Evolutionary conservation across 1,284 basidiomycete species (phyloP), one percentile per base, ranked within the genome.

Genomic region (Ganoderma multipileum): DNA sequence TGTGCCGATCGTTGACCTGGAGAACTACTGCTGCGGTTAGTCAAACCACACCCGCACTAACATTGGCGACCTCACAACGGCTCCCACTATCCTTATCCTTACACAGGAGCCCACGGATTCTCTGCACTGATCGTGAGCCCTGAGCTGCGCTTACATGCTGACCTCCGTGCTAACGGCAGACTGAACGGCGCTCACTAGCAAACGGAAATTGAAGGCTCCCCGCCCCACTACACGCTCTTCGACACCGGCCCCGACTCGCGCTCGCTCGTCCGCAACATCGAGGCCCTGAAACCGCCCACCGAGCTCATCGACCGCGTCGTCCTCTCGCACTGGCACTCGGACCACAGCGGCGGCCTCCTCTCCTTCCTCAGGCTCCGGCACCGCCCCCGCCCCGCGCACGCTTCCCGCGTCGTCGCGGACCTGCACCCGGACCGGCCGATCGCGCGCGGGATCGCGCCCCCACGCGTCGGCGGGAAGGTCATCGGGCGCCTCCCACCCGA

Each of bases 291-390:
- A 26, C 77, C 88, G 1, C 85, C 85, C 4, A 78, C 88, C 7
- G 80, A 84, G 41, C 78, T 82, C 54, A 84, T 95, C 69, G 86
- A 89, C 52, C 85, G 89, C 36, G 82, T 95, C 52, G 82, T 94
- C 26, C 85, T 90, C 16, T 94, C 92, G 0, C 94, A 95, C 77
- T 95, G 94, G 93, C 94, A 95, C 77, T 83, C 86, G 61, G 94
- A 95, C 76, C 93, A 95, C 80, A 93, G 92, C 18, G 93, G 91
- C 64, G 89, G 92, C 8, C 80, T 93, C 54, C 85, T 87, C 69
- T 88, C 87, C 50, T 91, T 90, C 73, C 82, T 93, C 5, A 79
- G 82, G 52, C 77, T 93, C 5, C 79, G 82, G 52, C 77, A 85
- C 68, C 84, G 87, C 64, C n/a, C n/a, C n/a, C 57, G 61, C 20